Conservation (phyloP, 495 filamentous ascomycete species). For the Aspergillus egyptiacus region DNA sequence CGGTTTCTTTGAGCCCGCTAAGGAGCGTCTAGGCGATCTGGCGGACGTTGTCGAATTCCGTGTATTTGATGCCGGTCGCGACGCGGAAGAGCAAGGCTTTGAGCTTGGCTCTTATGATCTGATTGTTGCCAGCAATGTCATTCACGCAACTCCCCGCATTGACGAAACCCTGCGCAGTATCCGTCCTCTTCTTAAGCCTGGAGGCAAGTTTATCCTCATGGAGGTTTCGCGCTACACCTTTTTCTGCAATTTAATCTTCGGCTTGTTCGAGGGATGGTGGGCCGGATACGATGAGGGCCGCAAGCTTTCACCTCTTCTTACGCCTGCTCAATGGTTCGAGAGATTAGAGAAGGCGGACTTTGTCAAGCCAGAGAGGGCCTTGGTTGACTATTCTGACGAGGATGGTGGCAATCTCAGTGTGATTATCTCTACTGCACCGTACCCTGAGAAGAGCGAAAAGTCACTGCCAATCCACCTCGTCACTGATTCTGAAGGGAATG, state of each 20-base stretch:
- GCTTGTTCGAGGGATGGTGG: constrained; percentile 11
- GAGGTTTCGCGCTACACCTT: constrained; percentile 3
- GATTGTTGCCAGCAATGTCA: constrained; percentile 10
- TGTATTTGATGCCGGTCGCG: constrained; percentile 4
- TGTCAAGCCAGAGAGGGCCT: background rate
- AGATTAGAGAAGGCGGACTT: background rate
- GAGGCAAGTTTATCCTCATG: constrained; percentile 12
- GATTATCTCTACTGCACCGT: background rate
- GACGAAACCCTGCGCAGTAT: constrained; percentile 7
- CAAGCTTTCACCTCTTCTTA: constrained; percentile 2
- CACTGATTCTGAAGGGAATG: background rate
- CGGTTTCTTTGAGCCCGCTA: constrained; percentile 11
- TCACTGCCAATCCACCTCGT: constrained; percentile 5
- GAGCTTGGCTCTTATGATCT: constrained; percentile 8
- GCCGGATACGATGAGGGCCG: constrained; percentile 10
- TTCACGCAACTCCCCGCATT: constrained; percentile 7
- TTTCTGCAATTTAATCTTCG: constrained; percentile 5
- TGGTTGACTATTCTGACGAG: constrained; percentile 5
- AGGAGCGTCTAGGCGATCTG: constrained; percentile 5
- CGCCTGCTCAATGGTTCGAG: background rate
- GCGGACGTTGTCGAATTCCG: constrained; percentile 9
- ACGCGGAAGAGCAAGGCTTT: constrained; percentile 8
- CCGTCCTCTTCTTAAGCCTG: constrained; percentile 5
- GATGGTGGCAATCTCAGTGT: constrained; percentile 10
- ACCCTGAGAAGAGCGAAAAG: background rate